Conservation (phyloP, 371 early-diverging fungal species). For the Mucor mucedo region DNA sequence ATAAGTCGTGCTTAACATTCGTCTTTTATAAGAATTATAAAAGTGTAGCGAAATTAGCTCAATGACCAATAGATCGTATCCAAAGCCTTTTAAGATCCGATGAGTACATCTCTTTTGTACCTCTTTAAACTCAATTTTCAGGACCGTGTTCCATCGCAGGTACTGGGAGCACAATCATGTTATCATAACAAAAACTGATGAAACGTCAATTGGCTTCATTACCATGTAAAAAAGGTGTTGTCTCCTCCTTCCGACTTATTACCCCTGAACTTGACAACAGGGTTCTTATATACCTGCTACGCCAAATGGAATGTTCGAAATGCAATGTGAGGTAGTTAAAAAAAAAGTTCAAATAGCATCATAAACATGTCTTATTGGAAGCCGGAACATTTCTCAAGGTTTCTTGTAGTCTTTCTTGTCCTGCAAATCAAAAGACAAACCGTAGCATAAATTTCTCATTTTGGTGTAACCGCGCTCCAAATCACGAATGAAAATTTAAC, state of each 20-base stretch:
- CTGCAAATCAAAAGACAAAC: conserved; percentile 7
- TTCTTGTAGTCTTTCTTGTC: not conserved
- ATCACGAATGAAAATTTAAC: too few relatives aligned
- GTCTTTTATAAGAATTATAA: conserved; percentile 5
- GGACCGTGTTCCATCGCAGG: not conserved
- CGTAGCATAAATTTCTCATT: conserved; percentile 10
- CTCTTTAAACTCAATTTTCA: not conserved
- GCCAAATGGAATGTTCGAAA: too few relatives aligned
- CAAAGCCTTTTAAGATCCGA: not conserved
- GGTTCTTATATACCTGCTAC: too few relatives aligned
- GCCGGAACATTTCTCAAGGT: not conserved
- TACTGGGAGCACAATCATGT: too few relatives aligned
- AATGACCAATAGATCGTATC: conserved; percentile 16
- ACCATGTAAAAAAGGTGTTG: too few relatives aligned
- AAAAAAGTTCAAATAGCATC: too few relatives aligned
- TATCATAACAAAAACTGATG: too few relatives aligned
- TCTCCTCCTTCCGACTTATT: too few relatives aligned
- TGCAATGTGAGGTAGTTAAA: too few relatives aligned
- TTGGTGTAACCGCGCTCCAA: conserved; percentile 1
- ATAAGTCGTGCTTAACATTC: not conserved
- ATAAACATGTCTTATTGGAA: too few relatives aligned
- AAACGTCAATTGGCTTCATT: too few relatives aligned
- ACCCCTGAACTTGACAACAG: too few relatives aligned
- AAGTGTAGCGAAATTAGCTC: conserved; percentile 23
- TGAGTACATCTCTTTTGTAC: not conserved